Percentiles rank a stretch among this genome's conserved stretches.
Evolutionary conservation across 352 stramenopile genomes (phyloP).

Genomic region (Globisporangium rhizosaccharum): DNA sequence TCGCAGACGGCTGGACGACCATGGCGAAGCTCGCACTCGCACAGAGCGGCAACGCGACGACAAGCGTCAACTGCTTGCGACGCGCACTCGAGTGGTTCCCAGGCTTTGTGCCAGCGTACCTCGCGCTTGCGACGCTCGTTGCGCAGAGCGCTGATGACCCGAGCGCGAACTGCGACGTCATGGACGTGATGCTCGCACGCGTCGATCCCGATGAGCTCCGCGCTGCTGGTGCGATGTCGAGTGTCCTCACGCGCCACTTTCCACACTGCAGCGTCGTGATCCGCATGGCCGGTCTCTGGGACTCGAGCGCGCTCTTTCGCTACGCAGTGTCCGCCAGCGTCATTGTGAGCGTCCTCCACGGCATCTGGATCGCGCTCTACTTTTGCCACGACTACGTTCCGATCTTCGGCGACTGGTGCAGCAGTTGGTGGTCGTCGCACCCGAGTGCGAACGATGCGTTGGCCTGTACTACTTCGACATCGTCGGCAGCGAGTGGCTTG

Average conservation of each 20-base stretch:
- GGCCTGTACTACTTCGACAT: not conserved
- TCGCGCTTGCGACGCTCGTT: conserved; percentile 13
- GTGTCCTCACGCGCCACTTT: conserved; percentile 18
- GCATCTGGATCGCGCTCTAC: conserved; percentile 9
- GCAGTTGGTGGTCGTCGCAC: not conserved
- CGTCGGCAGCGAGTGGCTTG: not conserved
- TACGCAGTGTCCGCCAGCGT: conserved; percentile 15
- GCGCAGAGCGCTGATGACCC: conserved; percentile 8
- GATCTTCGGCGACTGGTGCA: too few relatives aligned
- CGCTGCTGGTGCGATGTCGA: conserved; percentile 8
- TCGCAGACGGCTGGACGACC: conserved; percentile 18
- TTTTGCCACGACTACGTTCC: conserved; percentile 10
- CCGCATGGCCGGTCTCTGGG: conserved; percentile 20
- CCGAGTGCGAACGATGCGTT: not conserved
- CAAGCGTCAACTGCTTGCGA: conserved; percentile 21
- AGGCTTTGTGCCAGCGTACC: conserved; percentile 18
- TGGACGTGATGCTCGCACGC: conserved; percentile 23
- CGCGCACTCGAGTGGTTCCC: conserved; percentile 22
- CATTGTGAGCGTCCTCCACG: conserved; percentile 16
- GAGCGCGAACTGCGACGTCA: conserved; percentile 20
- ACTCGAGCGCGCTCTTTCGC: conserved; percentile 12
- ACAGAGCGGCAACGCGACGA: conserved; percentile 7
- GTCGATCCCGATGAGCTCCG: conserved; percentile 13
- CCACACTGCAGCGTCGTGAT: conserved; percentile 23
- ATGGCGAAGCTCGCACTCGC: conserved; percentile 13